Conservation (phyloP, 2,329 filamentous ascomycete species). For the Trichocomaceae sp. region DNA sequence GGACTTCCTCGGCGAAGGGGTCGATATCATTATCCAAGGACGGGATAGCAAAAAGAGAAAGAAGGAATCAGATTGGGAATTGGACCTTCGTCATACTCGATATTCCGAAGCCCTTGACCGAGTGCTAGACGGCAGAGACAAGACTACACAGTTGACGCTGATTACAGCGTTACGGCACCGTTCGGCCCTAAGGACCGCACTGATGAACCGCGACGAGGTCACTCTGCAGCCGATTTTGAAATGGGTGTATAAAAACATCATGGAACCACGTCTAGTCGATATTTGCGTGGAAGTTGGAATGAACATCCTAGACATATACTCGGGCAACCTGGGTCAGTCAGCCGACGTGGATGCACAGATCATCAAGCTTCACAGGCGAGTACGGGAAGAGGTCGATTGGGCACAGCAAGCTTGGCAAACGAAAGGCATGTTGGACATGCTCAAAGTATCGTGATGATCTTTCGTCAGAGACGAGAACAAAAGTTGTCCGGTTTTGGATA, state of each 20-base stretch:
- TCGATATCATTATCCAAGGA: conserved; percentile 79
- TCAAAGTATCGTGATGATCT: conserved; percentile 34
- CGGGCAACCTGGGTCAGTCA: conserved; percentile 68
- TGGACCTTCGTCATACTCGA: conserved; percentile 67
- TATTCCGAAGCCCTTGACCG: conserved; percentile 74
- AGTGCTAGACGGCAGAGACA: conserved; percentile 58
- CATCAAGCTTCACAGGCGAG: conserved; percentile 60
- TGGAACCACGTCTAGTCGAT: conserved; percentile 72
- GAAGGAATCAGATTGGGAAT: conserved; percentile 71
- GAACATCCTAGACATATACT: conserved; percentile 79
- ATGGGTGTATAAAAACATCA: conserved; percentile 76
- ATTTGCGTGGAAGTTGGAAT: conserved; percentile 78
- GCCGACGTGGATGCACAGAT: conserved; percentile 66
- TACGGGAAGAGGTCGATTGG: conserved; percentile 71
- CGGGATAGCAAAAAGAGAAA: conserved; percentile 55
- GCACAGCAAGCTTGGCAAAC: conserved; percentile 77
- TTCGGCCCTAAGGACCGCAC: conserved; percentile 71
- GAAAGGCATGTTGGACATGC: conserved; percentile 79
- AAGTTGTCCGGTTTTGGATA: conserved; percentile 11
- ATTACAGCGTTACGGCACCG: conserved; percentile 81
- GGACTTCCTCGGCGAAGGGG: conserved; percentile 75
- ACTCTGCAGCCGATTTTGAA: conserved; percentile 73
- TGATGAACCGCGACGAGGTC: conserved; percentile 73
- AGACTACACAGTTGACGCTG: conserved; percentile 64
- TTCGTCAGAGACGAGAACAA: background rate